Base-by-base conservation (phyloP, 2,329 filamentous ascomycete species). In the Neonectria coccinea region DNA sequence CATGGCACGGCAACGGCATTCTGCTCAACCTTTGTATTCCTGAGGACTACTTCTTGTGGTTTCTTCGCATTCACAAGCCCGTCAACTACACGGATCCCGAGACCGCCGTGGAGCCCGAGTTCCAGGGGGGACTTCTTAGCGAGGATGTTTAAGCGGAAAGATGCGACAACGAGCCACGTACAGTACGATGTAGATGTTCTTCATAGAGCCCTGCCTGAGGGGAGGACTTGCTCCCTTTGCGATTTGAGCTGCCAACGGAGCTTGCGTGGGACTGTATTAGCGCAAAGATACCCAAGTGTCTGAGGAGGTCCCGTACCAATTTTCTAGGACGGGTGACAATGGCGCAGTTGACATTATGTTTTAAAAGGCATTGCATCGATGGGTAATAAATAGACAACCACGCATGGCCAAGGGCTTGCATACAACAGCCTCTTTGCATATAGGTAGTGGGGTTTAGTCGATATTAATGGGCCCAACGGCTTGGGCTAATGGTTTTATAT, bases 31-130 rank as follows among this genome's bases (percentile, higher is more conserved):
- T 92, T 59, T 78, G 91, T 33, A 83, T 86, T 2, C 31, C 92
- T 16, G 90, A 92, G 75, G 90, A 92, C 70, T 91, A 89, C 73
- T 90, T 92, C 74, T 78, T 92, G 39, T 88, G 84, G 81, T 71
- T 83, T 14, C 73, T 91, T 44, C 82, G 88, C 57, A 88, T 92
- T 33, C 87, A 92, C 74, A 92, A 91, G 79, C 89, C 89, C 14
- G 74, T 79, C 67, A 80, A 80, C 72, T 76, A 75, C 68, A 77
- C 76, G 29, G 79, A 81, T 33, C 71, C 75, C 18, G 78, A 80
- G 56, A 79, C 74, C 5, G 75, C 77, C 2, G 74, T 77, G 20
- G 79, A 80, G 33, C 66, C 71, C 12, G 74, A 79, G 42, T 76
- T 76, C 60, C 75, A 78, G 65, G 42, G 59, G 27, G 56, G 57